These are phyloP conservation scores for Paramecium sonneborni DNA, from an alignment of 73 alveolate species.

Conservation along the genomic window DNA sequence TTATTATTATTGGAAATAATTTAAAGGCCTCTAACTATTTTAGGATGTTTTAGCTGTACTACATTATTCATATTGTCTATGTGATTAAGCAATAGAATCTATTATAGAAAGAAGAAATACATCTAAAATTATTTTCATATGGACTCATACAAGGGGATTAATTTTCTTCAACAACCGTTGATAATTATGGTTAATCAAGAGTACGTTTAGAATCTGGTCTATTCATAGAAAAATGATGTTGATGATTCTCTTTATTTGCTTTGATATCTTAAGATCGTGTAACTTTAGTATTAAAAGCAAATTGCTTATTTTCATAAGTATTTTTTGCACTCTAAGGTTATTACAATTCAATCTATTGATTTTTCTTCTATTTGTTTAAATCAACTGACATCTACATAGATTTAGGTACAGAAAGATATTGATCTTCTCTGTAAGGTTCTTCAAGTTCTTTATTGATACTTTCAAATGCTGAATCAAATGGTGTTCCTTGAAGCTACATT, in stretches of 20 bases:
- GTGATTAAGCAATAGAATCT: slow-evolving; percentile 30
- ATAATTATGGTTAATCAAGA: not conserved
- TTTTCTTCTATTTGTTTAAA: not conserved
- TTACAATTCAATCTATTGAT: not conserved
- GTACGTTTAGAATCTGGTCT: not conserved
- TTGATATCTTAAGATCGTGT: not conserved
- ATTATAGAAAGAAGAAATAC: not conserved
- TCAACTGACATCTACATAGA: slow-evolving; percentile 15
- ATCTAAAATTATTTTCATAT: slow-evolving; percentile 16
- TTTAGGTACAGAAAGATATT: not conserved
- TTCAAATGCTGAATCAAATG: slow-evolving; percentile 42
- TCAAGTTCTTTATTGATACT: slow-evolving; percentile 13
- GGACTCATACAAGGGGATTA: slow-evolving; percentile 35
- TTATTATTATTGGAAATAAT: not conserved
- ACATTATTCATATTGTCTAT: not conserved
- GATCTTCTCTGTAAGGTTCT: not conserved
- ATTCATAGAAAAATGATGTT: not conserved
- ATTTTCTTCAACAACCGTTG: slow-evolving; percentile 31
- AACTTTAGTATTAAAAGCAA: not conserved
- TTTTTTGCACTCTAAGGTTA: not conserved
- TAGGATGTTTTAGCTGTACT: not conserved
- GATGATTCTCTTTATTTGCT: slow-evolving; percentile 17
- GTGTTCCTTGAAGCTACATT: slow-evolving; percentile 28
- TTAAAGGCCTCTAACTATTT: not conserved
- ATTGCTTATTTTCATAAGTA: not conserved